These are phyloP conservation scores for Nothophaeocryptopus gaeumannii DNA, from an alignment of 2,329 filamentous ascomycete species.

Conservation along the genomic window DNA sequence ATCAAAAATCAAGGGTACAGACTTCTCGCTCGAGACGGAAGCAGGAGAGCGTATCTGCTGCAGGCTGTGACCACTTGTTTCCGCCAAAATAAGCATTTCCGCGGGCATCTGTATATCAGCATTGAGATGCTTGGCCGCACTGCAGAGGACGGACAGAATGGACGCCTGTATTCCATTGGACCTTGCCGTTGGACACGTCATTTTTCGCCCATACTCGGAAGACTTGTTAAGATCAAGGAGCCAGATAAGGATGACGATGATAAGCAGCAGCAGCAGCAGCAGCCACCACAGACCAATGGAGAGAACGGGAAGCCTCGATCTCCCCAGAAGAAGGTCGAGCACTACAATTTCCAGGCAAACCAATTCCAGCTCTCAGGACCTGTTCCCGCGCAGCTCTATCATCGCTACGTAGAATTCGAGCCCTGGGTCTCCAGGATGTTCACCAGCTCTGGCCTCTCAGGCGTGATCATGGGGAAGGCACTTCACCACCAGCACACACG, in stretches of 20 bases:
- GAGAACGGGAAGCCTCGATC: constrained; percentile 7
- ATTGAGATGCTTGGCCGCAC: constrained; percentile 76
- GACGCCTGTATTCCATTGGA: constrained; percentile 74
- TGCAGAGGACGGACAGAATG: constrained; percentile 55
- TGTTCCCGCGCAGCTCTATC: constrained; percentile 75
- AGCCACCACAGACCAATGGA: constrained; percentile 8
- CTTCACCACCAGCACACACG: constrained; percentile 86
- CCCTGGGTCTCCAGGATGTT: constrained; percentile 91
- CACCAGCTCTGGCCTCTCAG: constrained; percentile 70
- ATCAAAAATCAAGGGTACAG: constrained; percentile 64
- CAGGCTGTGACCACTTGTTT: constrained; percentile 66
- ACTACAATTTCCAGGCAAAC: constrained; percentile 81
- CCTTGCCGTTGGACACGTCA: constrained; percentile 77
- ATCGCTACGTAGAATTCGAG: constrained; percentile 89
- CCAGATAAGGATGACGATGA: constrained; percentile 41
- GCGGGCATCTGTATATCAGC: constrained; percentile 68
- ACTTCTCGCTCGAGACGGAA: constrained; percentile 79
- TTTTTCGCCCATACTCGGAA: constrained; percentile 83
- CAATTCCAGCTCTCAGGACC: constrained; percentile 85
- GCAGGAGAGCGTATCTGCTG: constrained; percentile 79
- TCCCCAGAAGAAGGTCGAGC: constrained; percentile 54
- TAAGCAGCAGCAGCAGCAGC: constrained; percentile 14
- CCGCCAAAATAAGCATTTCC: constrained; percentile 61
- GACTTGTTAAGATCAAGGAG: constrained; percentile 66
- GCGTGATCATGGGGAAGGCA: constrained; percentile 76